phyloP scores from a whole-genome alignment of 306 rosid species.

The Herpetospermum pedunculosum region DNA sequence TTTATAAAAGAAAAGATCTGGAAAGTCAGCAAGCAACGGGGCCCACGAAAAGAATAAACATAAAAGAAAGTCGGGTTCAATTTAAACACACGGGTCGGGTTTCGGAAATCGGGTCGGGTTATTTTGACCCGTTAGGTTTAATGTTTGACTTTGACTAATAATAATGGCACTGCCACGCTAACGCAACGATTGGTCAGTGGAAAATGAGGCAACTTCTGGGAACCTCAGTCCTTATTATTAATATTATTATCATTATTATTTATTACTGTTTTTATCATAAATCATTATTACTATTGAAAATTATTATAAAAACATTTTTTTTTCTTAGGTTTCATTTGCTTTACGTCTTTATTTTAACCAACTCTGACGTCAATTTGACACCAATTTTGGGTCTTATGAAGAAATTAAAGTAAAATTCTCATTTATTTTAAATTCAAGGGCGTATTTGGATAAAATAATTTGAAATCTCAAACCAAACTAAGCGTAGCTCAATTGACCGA shows the following conservation, averaged over 20 bases:
- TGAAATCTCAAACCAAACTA: no score
- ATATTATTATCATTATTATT: not conserved
- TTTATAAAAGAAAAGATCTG: not conserved
- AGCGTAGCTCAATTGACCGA: no score
- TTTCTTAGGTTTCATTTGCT: not conserved
- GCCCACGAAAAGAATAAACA: not conserved
- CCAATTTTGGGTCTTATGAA: not conserved
- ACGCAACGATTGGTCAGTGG: not conserved
- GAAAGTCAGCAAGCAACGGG: not conserved
- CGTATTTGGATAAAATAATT: no score
- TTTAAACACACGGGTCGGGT: no score
- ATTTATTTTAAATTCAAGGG: no score
- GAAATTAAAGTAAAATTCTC: not conserved
- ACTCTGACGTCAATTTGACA: not conserved
- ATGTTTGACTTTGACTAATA: not conserved
- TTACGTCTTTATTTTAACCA: not conserved
- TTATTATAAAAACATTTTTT: accelerated
- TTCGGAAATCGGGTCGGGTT: no score
- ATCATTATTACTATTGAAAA: no score
- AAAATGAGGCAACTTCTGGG: not conserved
- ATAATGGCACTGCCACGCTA: not conserved
- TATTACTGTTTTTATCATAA: not conserved
- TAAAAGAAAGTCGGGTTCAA: no score
- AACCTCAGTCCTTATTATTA: not conserved
- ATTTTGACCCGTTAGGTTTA: not conserved